A percentile compares a stretch with the other conserved stretches of the same genome.
phyloP scores from a whole-genome alignment of 306 rosid species.

The Potentilla sterilis region DNA sequence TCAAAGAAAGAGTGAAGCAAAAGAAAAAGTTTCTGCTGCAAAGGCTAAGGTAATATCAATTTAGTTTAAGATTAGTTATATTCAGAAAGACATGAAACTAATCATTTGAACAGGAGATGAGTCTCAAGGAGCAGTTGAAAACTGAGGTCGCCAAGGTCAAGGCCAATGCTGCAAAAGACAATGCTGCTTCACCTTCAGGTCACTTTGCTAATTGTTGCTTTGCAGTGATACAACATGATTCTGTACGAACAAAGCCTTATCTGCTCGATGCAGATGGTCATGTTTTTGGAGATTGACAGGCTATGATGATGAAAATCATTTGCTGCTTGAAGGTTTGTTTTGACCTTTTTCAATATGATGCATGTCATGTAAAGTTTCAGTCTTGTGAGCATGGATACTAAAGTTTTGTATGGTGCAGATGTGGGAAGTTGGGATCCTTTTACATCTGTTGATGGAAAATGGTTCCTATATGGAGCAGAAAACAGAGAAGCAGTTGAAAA shows the following conservation, averaged over 20 bases:
- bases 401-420: constrained; percentile 18
- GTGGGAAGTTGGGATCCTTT: constrained; percentile 22
- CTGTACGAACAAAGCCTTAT: constrained; percentile 32
- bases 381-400: neutral
- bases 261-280: constrained; percentile 35
- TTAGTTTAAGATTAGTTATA: too few species aligned
- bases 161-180: constrained; percentile 7
- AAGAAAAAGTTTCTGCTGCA: neutral
- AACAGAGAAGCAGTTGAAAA: neutral
- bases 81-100: too few species aligned
- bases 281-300: constrained; percentile 32
- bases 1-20: too few species aligned
- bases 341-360: neutral
- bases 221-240: constrained; percentile 30
- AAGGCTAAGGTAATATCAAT: neutral
- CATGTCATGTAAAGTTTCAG: neutral
- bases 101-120: constrained; percentile 26
- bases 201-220: neutral
- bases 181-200: constrained; percentile 27
- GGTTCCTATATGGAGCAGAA: neutral
- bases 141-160: constrained; percentile 34
- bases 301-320: constrained; percentile 5
- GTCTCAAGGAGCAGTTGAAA: constrained; percentile 34
- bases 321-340: constrained; percentile 39
- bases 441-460: constrained; percentile 28